phyloP scores from a whole-genome alignment of 768 basidiomycete species.

The Holtermanniella nyarrowii region DNA sequence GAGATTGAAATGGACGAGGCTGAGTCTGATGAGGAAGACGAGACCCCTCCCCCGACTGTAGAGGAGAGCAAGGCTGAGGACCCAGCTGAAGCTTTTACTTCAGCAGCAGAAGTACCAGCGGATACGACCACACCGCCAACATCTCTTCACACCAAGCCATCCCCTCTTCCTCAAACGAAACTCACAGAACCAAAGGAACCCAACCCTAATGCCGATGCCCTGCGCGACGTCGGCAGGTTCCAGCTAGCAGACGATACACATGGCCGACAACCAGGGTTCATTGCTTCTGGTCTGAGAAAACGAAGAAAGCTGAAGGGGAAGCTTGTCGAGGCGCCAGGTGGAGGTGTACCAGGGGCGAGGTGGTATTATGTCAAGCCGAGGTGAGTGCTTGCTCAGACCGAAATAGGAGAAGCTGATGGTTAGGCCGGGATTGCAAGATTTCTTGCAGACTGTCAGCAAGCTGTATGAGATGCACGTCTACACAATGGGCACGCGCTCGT shows the following conservation, averaged over 20 bases:
- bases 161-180: neutral
- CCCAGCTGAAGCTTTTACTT: neutral
- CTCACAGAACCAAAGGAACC: constrained; percentile 40
- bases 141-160: constrained; percentile 1
- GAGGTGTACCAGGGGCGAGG: constrained; percentile 53
- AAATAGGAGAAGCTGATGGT: too few species aligned
- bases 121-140: constrained; percentile 7
- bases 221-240: constrained; percentile 84
- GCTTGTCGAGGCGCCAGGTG: constrained; percentile 1
- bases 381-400: constrained; percentile 53
- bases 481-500: constrained; percentile 96
- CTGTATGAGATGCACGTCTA: constrained; percentile 99
- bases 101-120: neutral
- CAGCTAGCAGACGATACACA: constrained; percentile 61
- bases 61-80: neutral
- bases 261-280: constrained; percentile 38
- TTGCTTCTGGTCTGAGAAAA: neutral
- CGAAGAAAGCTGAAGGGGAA: constrained; percentile 3
- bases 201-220: constrained; percentile 87
- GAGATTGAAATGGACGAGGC: constrained; percentile 37
- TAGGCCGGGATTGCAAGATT: constrained; percentile 74
- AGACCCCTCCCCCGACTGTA: constrained; percentile 16
- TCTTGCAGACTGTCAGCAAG: constrained; percentile 58
- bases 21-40: constrained; percentile 1
- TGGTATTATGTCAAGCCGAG: constrained; percentile 98